Percentiles rank a stretch among this genome's conserved stretches.
phyloP scores from a whole-genome alignment of 2,329 filamentous ascomycete genomes.

The Hymenoscyphus repandus region DNA sequence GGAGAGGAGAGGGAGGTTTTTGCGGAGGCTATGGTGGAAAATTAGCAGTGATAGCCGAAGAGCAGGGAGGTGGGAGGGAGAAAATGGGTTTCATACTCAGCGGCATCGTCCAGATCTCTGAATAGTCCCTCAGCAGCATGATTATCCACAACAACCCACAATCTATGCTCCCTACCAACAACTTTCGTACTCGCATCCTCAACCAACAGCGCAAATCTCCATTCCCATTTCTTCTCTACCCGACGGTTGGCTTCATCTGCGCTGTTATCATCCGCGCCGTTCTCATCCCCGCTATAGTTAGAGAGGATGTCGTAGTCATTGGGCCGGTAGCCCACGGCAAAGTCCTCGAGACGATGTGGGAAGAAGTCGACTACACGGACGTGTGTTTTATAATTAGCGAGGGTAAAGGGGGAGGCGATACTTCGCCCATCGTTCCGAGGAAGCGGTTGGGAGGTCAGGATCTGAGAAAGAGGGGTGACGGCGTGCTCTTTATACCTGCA shows the following conservation, averaged over 20 bases:
- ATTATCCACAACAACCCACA: conserved; percentile 67
- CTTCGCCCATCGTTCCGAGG: conserved; percentile 32
- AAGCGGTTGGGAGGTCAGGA: conserved; percentile 40
- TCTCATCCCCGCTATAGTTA: conserved; percentile 32
- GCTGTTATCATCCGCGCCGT: conserved; percentile 24
- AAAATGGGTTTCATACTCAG: conserved; percentile 39
- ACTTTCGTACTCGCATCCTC: conserved; percentile 55
- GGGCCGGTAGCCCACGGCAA: conserved; percentile 47
- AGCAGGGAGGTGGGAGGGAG: neutral
- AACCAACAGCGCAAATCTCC: conserved; percentile 75
- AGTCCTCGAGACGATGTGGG: conserved; percentile 66
- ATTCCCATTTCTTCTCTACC: conserved; percentile 57
- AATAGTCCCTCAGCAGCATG: conserved; percentile 51
- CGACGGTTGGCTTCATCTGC: conserved; percentile 16
- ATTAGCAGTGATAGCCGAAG: neutral
- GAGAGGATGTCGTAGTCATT: conserved; percentile 48
- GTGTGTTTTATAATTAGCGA: conserved; percentile 62
- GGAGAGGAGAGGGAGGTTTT: conserved; percentile 43
- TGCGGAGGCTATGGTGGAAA: conserved; percentile 46
- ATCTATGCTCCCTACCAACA: conserved; percentile 34
- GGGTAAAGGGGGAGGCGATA: conserved; percentile 62
- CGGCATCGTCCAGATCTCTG: conserved; percentile 41
- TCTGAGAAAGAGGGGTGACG: conserved; percentile 13
- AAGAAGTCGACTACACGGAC: conserved; percentile 80
- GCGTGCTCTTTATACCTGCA: conserved; percentile 1